Evolutionary conservation across 169 alveolate genomes (phyloP), one percentile per base, ranked within the genome.

Genomic region (Plasmodium knowlesi): DNA sequence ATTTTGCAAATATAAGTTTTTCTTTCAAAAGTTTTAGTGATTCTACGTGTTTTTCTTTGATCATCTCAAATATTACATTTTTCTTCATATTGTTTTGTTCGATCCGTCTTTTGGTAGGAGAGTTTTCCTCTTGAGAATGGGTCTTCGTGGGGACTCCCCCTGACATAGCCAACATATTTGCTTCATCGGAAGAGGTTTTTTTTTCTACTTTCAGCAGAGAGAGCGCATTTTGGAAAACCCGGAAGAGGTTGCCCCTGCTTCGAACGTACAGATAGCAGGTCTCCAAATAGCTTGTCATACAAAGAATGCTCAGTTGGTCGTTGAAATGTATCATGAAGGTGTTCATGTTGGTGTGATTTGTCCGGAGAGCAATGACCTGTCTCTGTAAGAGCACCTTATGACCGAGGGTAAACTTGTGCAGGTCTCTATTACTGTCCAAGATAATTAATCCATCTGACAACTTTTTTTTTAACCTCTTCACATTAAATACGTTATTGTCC

Each of bases 281-380:
- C n/a, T 61, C 37, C 32, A 61, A 34, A 30, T 79, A 88, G 50
- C 71, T 79, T 9, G 94, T 78, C 43, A 88, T 61, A 39, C 94
- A 88, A 12, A 88, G 82, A 41, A 88, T 61, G n/a, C 82, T 79
- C 70, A 88, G 34, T 5, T 88, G 12, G 14, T 88, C 53, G 82
- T 79, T 12, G 53, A 79, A 79, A 4, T 5, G 28, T 30, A 88
- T 79, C 43, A 79, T 34, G 79, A 88, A 88, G 19, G 71, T 88
- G 3, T 88, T 6, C 53, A n/a, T 28, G 70, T 3, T 82, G 53
- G n/a, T 2, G 22, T 50, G 61, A 50, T 14, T 3, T 3, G 0
- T 3, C 25, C 8, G 22, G 0, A 72, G 30, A 28, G 54, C 71
- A 9, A 3, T 34, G 41, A 32, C 16, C 70, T 61, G 80, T 70